Evolutionary conservation across 73 alveolate genomes (phyloP), one percentile per base, ranked within the genome.

Genomic region (Durusdinium trenchii): DNA sequence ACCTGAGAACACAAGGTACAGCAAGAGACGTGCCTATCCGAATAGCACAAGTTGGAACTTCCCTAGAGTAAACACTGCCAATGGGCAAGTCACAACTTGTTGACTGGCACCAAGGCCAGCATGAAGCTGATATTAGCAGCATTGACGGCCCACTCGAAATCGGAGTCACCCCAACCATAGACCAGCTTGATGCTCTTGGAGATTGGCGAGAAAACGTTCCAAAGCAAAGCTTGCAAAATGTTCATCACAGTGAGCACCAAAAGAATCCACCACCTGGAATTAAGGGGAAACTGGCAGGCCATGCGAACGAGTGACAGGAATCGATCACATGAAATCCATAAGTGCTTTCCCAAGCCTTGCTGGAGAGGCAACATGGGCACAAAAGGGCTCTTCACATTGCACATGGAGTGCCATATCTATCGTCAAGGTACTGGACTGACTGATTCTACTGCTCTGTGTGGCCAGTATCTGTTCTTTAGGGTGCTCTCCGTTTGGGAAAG

Each of bases 51-150:
- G 30, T 60, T 32, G 30, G 73, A 23, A 16, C 12, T 57, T 57
- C 32, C 23, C 12, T 57, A 57, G 12, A 57, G 12, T 16, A 12
- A 57, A 12, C 32, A 16, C 12, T 57, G 23, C 30, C 30, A 23
- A 60, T 60, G 7, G 73, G 18, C 30, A 60, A 57, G 69, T 60
- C 50, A 35, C 91, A 81, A 35, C 35, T 48, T 42, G 47, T 81
- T 81, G 50, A 81, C n/a, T 6, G 91, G 91, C 50, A 81, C 71
- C 69, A 81, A 48, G 91, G 71, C 67, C 71, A 81, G 35, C 91
- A 81, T 48, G 91, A 81, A 81, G 91, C 71, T 81, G 71, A 81
- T 30, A 47, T 81, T 81, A 3, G 91, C 91, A 48, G 91, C 71
- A n/a, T 81, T 81, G 42, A 48, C 91, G 6, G 91, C 91, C 91